Conservation (phyloP, 306 rosid species). For the Glycine soja region DNA sequence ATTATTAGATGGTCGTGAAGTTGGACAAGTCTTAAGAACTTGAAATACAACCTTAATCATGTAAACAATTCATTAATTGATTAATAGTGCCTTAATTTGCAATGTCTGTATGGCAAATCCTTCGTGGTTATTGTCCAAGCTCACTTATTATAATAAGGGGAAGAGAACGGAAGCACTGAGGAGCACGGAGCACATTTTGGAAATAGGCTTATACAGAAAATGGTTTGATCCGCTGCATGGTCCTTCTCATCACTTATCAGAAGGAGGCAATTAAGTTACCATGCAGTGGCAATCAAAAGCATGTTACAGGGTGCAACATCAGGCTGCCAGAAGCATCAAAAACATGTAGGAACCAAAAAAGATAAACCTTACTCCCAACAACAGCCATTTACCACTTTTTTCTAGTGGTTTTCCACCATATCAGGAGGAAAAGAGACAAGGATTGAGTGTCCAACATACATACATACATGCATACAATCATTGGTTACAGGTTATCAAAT, state of each 20-base stretch:
- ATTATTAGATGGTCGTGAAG: neutral
- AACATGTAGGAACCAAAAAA: conserved; percentile 45
- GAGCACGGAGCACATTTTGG: conserved; percentile 6
- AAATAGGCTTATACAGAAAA: conserved; percentile 53
- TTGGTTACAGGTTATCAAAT: conserved; percentile 46
- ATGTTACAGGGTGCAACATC: conserved; percentile 53
- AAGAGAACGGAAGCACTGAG: neutral
- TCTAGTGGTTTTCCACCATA: conserved; percentile 51
- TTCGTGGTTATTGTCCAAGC: neutral
- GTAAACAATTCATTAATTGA: neutral
- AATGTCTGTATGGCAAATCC: neutral
- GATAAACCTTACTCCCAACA: conserved; percentile 44
- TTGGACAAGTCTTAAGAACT: neutral
- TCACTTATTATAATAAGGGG: neutral
- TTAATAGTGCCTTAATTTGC: neutral
- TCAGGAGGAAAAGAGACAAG: conserved; percentile 41
- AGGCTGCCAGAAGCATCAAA: conserved; percentile 55
- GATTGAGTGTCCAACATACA: conserved; percentile 33
- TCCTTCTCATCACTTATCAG: conserved; percentile 53
- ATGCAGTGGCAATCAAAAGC: conserved; percentile 49
- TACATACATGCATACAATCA: conserved; percentile 47
- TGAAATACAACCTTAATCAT: neutral
- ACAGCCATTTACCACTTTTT: conserved; percentile 60
- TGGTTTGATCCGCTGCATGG: conserved; percentile 53
- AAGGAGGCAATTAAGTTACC: conserved; percentile 45